Evolutionary conservation across 2,329 filamentous ascomycete genomes (phyloP), one percentile per base, ranked within the genome.

Genomic region (Chaetomium sp.): DNA sequence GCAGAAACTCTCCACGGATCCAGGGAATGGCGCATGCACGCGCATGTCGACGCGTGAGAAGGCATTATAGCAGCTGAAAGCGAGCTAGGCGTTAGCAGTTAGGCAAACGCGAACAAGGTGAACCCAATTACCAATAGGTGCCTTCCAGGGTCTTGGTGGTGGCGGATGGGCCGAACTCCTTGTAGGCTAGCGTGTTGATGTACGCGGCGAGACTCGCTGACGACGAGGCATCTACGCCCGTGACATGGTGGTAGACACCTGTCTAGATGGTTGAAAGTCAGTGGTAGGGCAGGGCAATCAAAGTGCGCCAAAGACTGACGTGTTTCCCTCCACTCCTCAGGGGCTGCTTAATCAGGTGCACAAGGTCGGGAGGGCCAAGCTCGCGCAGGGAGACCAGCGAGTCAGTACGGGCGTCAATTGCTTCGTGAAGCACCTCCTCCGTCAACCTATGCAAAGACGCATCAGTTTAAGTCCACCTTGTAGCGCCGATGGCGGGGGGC

Each of bases 21-120:
- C 95, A 21, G 95, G 95, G 69, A 99, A 98, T 69, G 93, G 94
- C 65, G 99, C 94, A 75, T 98, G 93, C 13, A 99, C 94, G 67
- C 95, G 92, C 95, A 99, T 99, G 75, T 99, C 95, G 60, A 98
- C 85, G 69, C 96, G 87, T 5, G 95, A 98, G 78, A 99, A 97
- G 70, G 95, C 95, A 91, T 99, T 99, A 84, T 99, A 99, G 79
- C 95, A 99, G 80, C 82, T 85, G 65, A 9, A 19, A 8, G 45
- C 16, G 12, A 69, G 70, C 68, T 57, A 64, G n/a, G 13, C 8
- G n/a, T 69, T 57, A 64, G n/a, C n/a, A 9, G n/a, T 23, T n/a
- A 21, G 6, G 21, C 1, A 7, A 2, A 21, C 19, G 12, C 21
- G 8, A 4, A 19, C 5, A 25, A 10, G 9, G 3, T 2, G 9